Base-by-base conservation (phyloP, 148 eudicot species). In the Heliosperma pusillum region DNA sequence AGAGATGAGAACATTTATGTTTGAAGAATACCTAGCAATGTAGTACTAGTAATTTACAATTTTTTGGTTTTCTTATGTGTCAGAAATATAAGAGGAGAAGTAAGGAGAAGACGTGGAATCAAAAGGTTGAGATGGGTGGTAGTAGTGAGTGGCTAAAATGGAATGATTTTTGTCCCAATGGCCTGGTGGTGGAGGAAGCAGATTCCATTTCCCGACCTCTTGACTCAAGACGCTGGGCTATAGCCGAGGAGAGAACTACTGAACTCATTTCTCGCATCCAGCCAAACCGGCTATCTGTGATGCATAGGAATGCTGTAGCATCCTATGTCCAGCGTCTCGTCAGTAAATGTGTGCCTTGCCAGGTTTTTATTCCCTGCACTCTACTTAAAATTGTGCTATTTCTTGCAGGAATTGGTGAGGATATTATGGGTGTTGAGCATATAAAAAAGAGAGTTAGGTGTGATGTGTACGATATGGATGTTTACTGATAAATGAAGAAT, bases 221-320 rank as follows among this genome's bases (percentile, higher is more conserved):
- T 9, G 90, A 88, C 55, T 79, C 77, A 0, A 90, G 80, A 61
- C 82, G 89, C 76, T 89, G 94, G 97, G 72, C 70, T 26, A 88
- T 44, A 79, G 97, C 97, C 4, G 98, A 93, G 79, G 88, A 87
- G 61, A 87, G 89, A 76, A 88, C 89, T 19, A 88, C 89, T 0
- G 91, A 89, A 76, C 94, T 93, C 70, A 89, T 93, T 76, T 84
- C 81, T 59, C 80, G 85, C 79, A 91, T 93, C 76, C 94, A 91
- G 82, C 97, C 98, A 1, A 89, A 88, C 63, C 83, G 74, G 65
- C 72, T 83, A 4, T 91, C 97, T 1, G 92, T 86, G 79, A 86
- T 77, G 73, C 85, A 86, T 56, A 82, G 98, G 72, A 87, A 85
- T 69, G 97, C 89, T 42, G 92, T 93, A 40, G 98, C 92, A 21